Base-by-base conservation (phyloP, 1,284 basidiomycete species). In the Vanrija sp. region DNA sequence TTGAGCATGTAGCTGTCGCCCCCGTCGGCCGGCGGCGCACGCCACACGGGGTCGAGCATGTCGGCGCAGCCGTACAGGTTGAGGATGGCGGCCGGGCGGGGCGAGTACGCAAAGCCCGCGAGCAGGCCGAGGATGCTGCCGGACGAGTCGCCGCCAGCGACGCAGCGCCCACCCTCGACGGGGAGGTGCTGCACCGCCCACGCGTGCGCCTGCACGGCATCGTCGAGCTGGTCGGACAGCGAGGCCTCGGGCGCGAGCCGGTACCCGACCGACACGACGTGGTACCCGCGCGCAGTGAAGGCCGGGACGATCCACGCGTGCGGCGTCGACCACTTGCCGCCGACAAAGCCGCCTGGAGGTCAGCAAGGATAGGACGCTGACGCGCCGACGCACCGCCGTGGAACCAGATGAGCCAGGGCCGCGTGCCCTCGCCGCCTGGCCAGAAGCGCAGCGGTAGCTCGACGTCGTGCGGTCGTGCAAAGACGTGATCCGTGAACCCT, bases 251-350 rank as follows among this genome's bases (percentile, higher is more conserved):
- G 68, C 24, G 54, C 53, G 35, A 64, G 60, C 6, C 68, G 57
- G 56, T 69, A 69, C 3, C 57, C 63, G 4, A 63, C 60, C 4
- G 66, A 68, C 19, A 68, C 63, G 42, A 71, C 57, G 36, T 63
- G 63, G 45, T 64, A 71, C 2, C 59, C 61, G 2, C 47, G 20
- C 12, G 45, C 38, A 2, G 23, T 41, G 51, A 70, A 67, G 2
- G 60, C 64, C n/a, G 49, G 59, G 18, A 57, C 27, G 3, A 70
- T 50, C 65, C 64, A 67, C 10, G 60, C 38, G 14, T 62, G 63
- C 24, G 55, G 52, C 9, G 47, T 49, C 1, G 45, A 51, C 46
- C 47, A 51, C 24, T 61, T 62, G 22, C 62, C 64, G 22, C 60
- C 52, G 6, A 60, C 58, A 44, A 46, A 57, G 6, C 55, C 55